Evolutionary conservation across 345 rosid species (phyloP).

Genomic region (Citrus hindsii): DNA sequence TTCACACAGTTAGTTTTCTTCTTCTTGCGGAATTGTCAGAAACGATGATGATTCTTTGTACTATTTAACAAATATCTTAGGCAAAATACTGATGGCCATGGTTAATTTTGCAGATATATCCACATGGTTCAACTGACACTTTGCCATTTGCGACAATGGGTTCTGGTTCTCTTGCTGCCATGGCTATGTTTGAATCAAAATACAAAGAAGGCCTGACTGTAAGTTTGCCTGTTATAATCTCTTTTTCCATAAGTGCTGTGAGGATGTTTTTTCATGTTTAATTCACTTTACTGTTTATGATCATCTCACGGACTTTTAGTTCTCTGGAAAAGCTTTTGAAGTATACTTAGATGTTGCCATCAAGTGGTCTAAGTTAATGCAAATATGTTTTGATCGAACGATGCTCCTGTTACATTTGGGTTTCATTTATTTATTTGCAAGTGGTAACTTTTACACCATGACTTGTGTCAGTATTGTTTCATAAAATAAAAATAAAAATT

Average conservation of each 20-base stretch:
- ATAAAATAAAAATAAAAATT: too few relatives aligned
- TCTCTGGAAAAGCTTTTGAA: background rate
- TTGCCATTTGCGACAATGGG: constrained; percentile 93
- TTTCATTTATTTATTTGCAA: background rate
- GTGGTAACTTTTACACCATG: background rate
- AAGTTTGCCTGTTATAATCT: constrained; percentile 24
- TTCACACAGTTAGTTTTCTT: constrained; percentile 63
- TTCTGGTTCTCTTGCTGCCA: constrained; percentile 89
- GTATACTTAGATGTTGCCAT: background rate
- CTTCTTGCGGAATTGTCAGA: background rate
- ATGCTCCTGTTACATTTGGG: background rate
- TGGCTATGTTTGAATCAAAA: constrained; percentile 75
- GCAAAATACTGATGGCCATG: constrained; percentile 9
- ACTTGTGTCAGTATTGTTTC: too few relatives aligned
- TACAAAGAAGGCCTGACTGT: constrained; percentile 81
- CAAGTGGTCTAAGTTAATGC: background rate
- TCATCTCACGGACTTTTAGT: background rate
- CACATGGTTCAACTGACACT: constrained; percentile 84
- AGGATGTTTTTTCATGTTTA: background rate
- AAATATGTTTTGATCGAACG: background rate
- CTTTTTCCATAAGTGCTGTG: background rate
- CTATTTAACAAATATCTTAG: background rate
- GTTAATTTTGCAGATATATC: constrained; percentile 56
- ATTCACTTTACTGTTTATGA: background rate
- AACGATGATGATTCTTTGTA: background rate